Percentiles rank a stretch among this genome's conserved stretches.
These are phyloP conservation scores for Ogataea salicorniae DNA, from an alignment of 805 yeast species.

Conservation along the genomic window DNA sequence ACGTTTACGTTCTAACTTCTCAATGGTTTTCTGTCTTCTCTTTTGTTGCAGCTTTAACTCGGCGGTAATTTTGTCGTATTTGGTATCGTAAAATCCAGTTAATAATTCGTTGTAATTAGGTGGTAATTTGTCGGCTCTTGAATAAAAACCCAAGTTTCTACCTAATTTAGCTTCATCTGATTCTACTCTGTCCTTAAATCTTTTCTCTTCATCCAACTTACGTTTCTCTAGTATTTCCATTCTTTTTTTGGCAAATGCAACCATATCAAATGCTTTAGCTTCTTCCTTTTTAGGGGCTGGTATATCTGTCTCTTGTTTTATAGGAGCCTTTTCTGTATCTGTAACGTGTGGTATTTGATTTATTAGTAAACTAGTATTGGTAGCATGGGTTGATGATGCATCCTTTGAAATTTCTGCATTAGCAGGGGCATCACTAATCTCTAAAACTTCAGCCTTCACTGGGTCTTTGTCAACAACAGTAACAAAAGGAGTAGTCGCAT, in stretches of 20 bases:
- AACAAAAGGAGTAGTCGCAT: background rate
- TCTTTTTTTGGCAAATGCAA: slow-evolving; percentile 50
- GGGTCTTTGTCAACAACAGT: slow-evolving; percentile 14
- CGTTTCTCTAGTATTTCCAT: slow-evolving; percentile 32
- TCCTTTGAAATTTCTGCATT: background rate
- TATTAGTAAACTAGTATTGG: background rate
- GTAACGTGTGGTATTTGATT: background rate
- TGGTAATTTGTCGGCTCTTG: slow-evolving; percentile 20
- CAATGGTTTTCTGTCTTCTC: slow-evolving; percentile 25
- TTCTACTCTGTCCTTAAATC: slow-evolving; percentile 27
- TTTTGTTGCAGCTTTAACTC: slow-evolving; percentile 31
- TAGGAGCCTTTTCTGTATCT: background rate
- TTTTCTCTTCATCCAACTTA: slow-evolving; percentile 29
- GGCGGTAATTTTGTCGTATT: slow-evolving; percentile 18
- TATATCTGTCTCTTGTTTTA: background rate
- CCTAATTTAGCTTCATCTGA: slow-evolving; percentile 31
- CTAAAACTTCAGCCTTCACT: background rate
- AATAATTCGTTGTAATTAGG: slow-evolving; percentile 18
- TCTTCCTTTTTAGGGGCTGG: slow-evolving; percentile 4
- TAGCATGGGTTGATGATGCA: background rate
- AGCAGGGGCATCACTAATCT: background rate
- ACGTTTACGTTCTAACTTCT: slow-evolving; percentile 25
- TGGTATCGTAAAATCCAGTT: slow-evolving; percentile 11
- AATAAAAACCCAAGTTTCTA: slow-evolving; percentile 28
- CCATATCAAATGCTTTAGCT: slow-evolving; percentile 44